Base-by-base conservation (phyloP, 1,284 basidiomycete genomes). In the Stygiomarasmius scandens region DNA sequence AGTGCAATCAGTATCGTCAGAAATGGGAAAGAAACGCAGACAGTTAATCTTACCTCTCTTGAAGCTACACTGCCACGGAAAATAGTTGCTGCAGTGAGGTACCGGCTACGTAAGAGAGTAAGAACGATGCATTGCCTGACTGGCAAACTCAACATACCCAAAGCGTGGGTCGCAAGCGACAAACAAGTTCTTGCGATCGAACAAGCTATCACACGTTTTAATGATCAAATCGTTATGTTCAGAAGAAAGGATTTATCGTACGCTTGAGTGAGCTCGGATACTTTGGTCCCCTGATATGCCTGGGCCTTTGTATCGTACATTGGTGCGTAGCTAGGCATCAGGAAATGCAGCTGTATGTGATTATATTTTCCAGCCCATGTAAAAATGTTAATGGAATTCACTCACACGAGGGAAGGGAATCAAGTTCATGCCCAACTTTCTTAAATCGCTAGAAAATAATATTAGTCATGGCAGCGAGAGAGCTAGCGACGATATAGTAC, bases 361-460 rank as follows among this genome's bases (percentile, higher is more conserved):
- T 20, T 43, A 2, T 43, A 10, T n/a, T 20, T 6, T 29, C 29
- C 50, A 27, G 56, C 2, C 14, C 23, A 49, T 36, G 44, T 50
- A 36, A 23, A 43, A 50, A 23, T 54, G 23, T 32, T 32, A n/a
- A 38, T 47, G 54, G 46, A 49, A 9, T 25, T 45, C 12, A 72
- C 85, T 46, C 71, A 89, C 88, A 61, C 94, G 92, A 63, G 94
- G 94, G 82, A 96, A 96, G 0, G 94, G 94, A 55, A 96, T 80
- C 58, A 98, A 84, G 75, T 98, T 98, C 83, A 96, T 89, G 50
- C 86, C 92, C 44, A 98, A 84, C 75, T 98, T 98, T 61, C 95
- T 87, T 55, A 98, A 79, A 71, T 98, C 95, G 55, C 94, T 95
- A 58, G n/a, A 50, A 14, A 46, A 36, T 41, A 56, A 44, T 54